Evolutionary conservation across 1,139 yeast species (phyloP), one percentile per base, ranked within the genome.

Genomic region (Taphrina flavorubra): DNA sequence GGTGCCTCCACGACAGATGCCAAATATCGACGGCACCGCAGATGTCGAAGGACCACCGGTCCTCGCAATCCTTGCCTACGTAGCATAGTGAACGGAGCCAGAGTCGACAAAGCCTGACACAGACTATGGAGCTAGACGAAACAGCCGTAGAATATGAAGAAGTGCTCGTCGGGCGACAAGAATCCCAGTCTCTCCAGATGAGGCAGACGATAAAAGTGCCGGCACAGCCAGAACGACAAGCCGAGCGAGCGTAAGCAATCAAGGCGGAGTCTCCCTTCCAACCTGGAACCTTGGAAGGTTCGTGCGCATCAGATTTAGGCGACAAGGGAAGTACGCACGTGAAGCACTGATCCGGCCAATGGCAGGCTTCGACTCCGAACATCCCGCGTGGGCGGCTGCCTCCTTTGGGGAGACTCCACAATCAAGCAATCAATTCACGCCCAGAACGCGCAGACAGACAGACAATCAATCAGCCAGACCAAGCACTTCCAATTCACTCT

Each of bases 1-100:
- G 62, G 62, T n/a, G 62, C 53, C 13, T 58, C 53, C 20, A 58
- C 62, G 8, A 58, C 62, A n/a, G 62, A 58, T 4, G 62, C 62
- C 20, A 58, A 53, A 20, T 44, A 44, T 14, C 62, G 11, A 20
- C 53, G 51, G 10, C 34, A 37, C n/a, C 11, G 49, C 46, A 56
- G 36, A 16, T 34, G 42, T 37, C 58, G 55, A 11, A 49, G 37
- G n/a, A 49, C 16, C n/a, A 36, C 36, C 8, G n/a, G 47, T 8
- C 47, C 47, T n/a, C 18, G 13, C 8, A 44, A 8, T 13, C 47
- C 47, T n/a, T 44, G 47, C 47, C 18, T 13, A 10, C 47, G 47
- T 14, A 44, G 18, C 47, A 44, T 44, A 6, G 2, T n/a, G 47
- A 44, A 16, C 6, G 31, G 14, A 6, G 6, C 2, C 42, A 3